Percentiles rank a stretch among this genome's conserved stretches.
Evolutionary conservation across 495 filamentous ascomycete species (phyloP).

Genomic region (Daldinia vernicosa): DNA sequence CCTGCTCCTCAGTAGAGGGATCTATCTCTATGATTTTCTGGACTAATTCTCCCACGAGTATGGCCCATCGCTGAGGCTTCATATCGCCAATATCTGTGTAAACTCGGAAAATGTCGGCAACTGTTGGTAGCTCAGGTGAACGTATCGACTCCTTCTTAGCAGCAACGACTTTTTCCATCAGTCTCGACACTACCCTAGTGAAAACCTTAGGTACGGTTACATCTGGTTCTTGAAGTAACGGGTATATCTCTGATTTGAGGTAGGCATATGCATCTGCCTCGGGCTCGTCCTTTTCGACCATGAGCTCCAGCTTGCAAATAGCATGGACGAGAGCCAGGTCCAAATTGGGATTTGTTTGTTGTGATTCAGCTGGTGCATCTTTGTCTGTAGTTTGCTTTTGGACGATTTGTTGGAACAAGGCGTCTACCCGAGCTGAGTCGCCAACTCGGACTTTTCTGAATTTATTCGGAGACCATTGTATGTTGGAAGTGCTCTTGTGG

Average conservation of each 20-base stretch:
- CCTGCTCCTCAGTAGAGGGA: slow-evolving; percentile 31
- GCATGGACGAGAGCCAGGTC: slow-evolving; percentile 39
- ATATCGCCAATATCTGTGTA: slow-evolving; percentile 47
- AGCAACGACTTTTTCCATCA: slow-evolving; percentile 42
- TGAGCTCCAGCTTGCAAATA: slow-evolving; percentile 48
- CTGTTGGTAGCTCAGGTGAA: slow-evolving; percentile 47
- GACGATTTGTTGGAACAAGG: slow-evolving; percentile 43
- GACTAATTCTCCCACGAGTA: slow-evolving; percentile 47
- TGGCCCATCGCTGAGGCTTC: slow-evolving; percentile 45
- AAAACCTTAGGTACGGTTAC: slow-evolving; percentile 37
- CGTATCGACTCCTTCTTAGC: slow-evolving; percentile 50
- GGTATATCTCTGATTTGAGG: slow-evolving; percentile 52
- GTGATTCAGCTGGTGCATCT: background rate
- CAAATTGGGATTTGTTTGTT: background rate
- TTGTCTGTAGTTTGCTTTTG: slow-evolving; percentile 22
- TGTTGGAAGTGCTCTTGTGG: background rate
- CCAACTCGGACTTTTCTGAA: background rate
- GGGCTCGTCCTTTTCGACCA: slow-evolving; percentile 45
- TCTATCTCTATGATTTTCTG: slow-evolving; percentile 46
- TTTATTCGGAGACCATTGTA: slow-evolving; percentile 5
- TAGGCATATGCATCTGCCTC: slow-evolving; percentile 49
- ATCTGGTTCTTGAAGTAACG: slow-evolving; percentile 35
- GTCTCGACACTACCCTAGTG: slow-evolving; percentile 21
- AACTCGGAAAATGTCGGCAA: slow-evolving; percentile 52
- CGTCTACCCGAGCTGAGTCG: slow-evolving; percentile 30